Conservation (phyloP, 225 moss, liverwort and hornwort genomes). For the Straminergon stramineum region DNA sequence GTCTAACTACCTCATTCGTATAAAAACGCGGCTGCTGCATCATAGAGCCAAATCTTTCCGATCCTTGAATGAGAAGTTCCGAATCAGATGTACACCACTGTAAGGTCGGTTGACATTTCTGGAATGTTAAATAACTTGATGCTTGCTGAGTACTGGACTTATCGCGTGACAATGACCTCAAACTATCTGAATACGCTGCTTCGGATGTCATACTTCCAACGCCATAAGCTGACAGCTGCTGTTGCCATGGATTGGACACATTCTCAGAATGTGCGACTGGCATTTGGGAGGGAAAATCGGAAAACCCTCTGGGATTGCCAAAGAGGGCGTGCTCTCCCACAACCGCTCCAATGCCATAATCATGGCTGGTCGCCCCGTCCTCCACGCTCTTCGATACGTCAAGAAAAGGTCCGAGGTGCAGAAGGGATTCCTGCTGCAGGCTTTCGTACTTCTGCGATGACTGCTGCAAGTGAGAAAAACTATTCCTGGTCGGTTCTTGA, state of each 20-base stretch:
- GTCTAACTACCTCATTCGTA: background rate
- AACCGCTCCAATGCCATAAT: constrained; percentile 49
- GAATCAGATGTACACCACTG: background rate
- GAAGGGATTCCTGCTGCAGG: background rate
- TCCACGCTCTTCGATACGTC: background rate
- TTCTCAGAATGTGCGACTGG: background rate
- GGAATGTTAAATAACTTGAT: background rate
- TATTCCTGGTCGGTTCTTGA: constrained; percentile 8
- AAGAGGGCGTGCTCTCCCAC: constrained; percentile 45
- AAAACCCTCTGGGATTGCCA: background rate
- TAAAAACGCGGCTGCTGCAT: constrained; percentile 1
- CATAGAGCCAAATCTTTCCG: constrained; percentile 1
- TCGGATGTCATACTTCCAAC: background rate
- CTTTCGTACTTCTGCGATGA: background rate
- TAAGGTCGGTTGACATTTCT: constrained; percentile 1
- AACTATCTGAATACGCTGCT: constrained; percentile 1
- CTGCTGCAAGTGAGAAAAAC: constrained; percentile 4
- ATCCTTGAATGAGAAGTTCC: background rate
- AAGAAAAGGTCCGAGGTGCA: background rate
- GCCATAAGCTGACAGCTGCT: background rate
- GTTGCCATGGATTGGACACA: constrained; percentile 12
- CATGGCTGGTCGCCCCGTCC: constrained; percentile 19
- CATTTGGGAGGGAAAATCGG: background rate
- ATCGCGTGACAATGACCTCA: constrained; percentile 3
- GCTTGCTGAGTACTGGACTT: background rate